Evolutionary conservation across 2,329 filamentous ascomycete genomes (phyloP), one percentile per base, ranked within the genome.

Genomic region (Zymoseptoria brevis): DNA sequence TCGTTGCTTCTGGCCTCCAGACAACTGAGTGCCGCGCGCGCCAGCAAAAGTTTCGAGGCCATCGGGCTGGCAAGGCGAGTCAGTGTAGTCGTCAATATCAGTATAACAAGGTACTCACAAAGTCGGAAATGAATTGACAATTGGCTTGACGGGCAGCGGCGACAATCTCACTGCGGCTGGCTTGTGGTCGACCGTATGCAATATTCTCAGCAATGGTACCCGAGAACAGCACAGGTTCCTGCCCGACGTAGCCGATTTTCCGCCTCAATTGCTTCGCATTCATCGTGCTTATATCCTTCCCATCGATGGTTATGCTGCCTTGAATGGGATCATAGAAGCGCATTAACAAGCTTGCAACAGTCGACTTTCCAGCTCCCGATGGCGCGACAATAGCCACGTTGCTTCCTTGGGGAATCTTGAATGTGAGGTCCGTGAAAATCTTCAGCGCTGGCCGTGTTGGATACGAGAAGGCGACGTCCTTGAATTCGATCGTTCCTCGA

Each of bases 311-410:
- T 63, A 99, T 91, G 2, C 79, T 80, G 13, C 94, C 94, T 3
- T 80, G 75, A 0, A 83, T 92, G 2, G 92, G 90, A 52, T 87
- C 86, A 73, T 99, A 99, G 76, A 99, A 99, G 50, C 94, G 85
- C 53, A 97, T 80, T 5, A 99, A 78, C 22, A 99, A 79, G n/a
- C 90, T 90, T 2, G 90, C 91, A 35, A 99, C 94, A 0, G 94
- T 99, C 1, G 90, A 96, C 76, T 99, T 99, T 61, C 94, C 94
- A 61, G 94, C 94, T 61, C 94, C 94, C 19, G 91, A 96, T 2
- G 94, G 93, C 0, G 94, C 94, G 56, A 99, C 95, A 64, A 99
- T 93, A 57, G 93, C 96, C 22, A 99, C 90, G 70, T 97, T 97
- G 63, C 86, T 92, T 29, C 94, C 94, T 50, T 93, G 89, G 0